A percentile compares a stretch with the other conserved stretches of the same genome.
phyloP scores from a whole-genome alignment of 495 filamentous ascomycete genomes.

The Lasiosphaeria hispida region DNA sequence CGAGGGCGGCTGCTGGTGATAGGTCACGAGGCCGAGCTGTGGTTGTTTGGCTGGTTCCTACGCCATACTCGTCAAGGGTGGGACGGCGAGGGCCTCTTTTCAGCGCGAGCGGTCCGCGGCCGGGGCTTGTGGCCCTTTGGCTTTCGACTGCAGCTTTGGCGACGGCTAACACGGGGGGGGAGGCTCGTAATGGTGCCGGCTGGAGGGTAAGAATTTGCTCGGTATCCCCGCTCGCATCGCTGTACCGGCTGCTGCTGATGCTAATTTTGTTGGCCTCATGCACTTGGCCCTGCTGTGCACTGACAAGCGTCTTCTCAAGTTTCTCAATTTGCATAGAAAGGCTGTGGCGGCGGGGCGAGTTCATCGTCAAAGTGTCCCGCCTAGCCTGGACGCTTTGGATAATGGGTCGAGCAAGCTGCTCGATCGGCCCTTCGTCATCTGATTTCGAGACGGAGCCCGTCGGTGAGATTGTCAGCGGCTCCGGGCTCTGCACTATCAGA shows the following conservation, averaged over 20 bases:
- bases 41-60: conserved; percentile 11
- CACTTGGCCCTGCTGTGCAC: conserved; percentile 18
- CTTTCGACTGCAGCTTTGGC: background rate
- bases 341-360: conserved; percentile 35
- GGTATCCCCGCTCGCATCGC: conserved; percentile 21
- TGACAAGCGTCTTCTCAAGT: conserved; percentile 31
- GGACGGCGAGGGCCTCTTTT: conserved; percentile 23
- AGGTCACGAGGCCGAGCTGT: background rate
- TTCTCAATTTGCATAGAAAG: conserved; percentile 48
- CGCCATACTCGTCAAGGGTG: conserved; percentile 29
- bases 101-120: conserved; percentile 13
- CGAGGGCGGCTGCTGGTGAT: background rate
- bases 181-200: conserved; percentile 24
- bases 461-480: background rate
- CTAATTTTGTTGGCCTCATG: conserved; percentile 11
- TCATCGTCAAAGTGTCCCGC: conserved; percentile 41
- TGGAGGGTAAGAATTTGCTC: conserved; percentile 27
- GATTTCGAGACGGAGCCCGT: conserved; percentile 9
- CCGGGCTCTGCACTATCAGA: conserved; percentile 6
- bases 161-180: conserved; percentile 3
- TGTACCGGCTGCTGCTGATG: conserved; percentile 29
- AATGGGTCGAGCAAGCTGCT: conserved; percentile 30
- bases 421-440: conserved; percentile 24
- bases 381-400: conserved; percentile 42
- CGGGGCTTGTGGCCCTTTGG: conserved; percentile 17